These are phyloP conservation scores for Xylariaceae sp. DNA, from an alignment of 2,329 filamentous ascomycete species.

Conservation along the genomic window DNA sequence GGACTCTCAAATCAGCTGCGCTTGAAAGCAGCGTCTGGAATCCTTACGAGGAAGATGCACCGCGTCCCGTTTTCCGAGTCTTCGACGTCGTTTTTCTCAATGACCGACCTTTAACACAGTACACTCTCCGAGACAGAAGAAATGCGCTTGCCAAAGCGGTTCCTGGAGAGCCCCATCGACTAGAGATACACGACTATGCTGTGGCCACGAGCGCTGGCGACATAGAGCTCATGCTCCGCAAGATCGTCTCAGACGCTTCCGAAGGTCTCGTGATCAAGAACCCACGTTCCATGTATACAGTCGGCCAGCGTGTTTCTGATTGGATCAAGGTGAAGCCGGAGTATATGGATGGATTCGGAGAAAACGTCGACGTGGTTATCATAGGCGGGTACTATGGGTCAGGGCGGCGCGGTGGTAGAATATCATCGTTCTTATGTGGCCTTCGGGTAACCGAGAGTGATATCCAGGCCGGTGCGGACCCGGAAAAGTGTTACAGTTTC, in stretches of 20 bases:
- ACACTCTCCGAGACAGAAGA: slow-evolving; percentile 75
- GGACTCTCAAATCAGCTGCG: slow-evolving; percentile 87
- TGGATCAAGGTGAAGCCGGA: slow-evolving; percentile 99
- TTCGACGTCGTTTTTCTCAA: slow-evolving; percentile 94
- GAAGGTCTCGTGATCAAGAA: slow-evolving; percentile 95
- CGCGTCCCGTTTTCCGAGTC: slow-evolving; percentile 73
- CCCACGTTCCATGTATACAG: slow-evolving; percentile 74
- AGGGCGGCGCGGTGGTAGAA: slow-evolving; percentile 71
- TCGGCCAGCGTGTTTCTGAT: slow-evolving; percentile 88
- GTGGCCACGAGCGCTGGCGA: slow-evolving; percentile 61
- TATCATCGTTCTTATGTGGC: slow-evolving; percentile 89
- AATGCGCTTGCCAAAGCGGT: slow-evolving; percentile 69
- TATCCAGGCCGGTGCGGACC: slow-evolving; percentile 51
- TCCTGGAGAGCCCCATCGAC: slow-evolving; percentile 61
- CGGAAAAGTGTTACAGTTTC: slow-evolving; percentile 85
- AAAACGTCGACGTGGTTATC: slow-evolving; percentile 83
- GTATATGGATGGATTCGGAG: slow-evolving; percentile 95
- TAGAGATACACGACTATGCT: slow-evolving; percentile 75
- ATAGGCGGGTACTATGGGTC: slow-evolving; percentile 92
- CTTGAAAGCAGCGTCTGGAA: slow-evolving; percentile 74
- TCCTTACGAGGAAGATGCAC: slow-evolving; percentile 56
- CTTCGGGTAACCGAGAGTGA: slow-evolving; percentile 68
- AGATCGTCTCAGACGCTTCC: slow-evolving; percentile 78
- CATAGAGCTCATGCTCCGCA: slow-evolving; percentile 73
- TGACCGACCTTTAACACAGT: slow-evolving; percentile 69